These are phyloP conservation scores for Thecaphora frezii DNA, from an alignment of 1,284 basidiomycete genomes.

Conservation along the genomic window DNA sequence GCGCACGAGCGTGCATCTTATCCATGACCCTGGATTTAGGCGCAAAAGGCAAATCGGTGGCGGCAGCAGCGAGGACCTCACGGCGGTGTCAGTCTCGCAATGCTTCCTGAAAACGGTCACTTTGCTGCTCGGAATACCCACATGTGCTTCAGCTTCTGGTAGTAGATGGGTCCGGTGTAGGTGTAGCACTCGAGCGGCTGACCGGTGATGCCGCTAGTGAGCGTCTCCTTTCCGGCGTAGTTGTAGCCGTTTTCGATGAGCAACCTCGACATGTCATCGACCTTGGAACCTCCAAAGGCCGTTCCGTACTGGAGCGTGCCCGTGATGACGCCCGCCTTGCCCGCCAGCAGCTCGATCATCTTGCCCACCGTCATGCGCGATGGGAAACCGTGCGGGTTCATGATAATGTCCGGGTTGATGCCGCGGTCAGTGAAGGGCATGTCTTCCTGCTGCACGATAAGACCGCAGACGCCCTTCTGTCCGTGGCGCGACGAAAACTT, in stretches of 20 bases:
- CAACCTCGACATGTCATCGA: constrained; percentile 97
- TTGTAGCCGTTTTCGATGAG: constrained; percentile 93
- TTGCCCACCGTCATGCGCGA: constrained; percentile 98
- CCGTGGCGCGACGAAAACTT: constrained; percentile 98
- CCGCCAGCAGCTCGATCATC: constrained; percentile 98
- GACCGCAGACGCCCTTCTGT: constrained; percentile 96
- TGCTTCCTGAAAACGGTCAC: too few species aligned
- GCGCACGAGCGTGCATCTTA: constrained; percentile 89
- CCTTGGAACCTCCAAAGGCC: constrained; percentile 94
- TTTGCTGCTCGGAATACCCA: constrained; percentile 45
- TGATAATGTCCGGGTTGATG: constrained; percentile 94
- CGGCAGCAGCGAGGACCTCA: constrained; percentile 65
- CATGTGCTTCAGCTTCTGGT: constrained; percentile 66
- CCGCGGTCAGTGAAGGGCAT: constrained; percentile 99
- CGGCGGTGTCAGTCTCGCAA: constrained; percentile 57
- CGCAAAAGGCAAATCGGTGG: constrained; percentile 7
- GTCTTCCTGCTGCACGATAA: constrained; percentile 98
- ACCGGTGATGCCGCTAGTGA: constrained; percentile 96
- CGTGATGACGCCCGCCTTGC: constrained; percentile 73
- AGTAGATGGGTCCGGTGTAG: constrained; percentile 98
- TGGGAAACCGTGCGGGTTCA: constrained; percentile 99
- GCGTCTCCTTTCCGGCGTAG: constrained; percentile 96
- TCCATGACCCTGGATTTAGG: constrained; percentile 91
- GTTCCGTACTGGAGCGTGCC: constrained; percentile 90
- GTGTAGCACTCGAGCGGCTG: constrained; percentile 94